phyloP scores from a whole-genome alignment of 306 rosid species.

The Ormosia emarginata region DNA sequence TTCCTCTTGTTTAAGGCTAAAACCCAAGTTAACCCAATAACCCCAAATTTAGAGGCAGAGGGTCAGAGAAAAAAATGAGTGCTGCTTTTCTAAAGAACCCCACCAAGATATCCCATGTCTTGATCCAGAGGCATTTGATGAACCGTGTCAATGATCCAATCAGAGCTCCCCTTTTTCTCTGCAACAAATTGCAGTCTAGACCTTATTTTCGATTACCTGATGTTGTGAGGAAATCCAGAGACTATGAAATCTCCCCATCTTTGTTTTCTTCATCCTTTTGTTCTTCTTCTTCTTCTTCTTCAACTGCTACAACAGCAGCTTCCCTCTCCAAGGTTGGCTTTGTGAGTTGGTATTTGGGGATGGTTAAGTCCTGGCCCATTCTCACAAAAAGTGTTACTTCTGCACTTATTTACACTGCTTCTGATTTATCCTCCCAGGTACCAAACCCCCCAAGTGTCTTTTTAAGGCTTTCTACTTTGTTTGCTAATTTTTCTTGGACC shows the following conservation, averaged over 20 bases:
- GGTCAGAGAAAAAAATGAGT: conserved; percentile 27
- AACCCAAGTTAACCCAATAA: neutral
- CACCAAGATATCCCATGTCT: conserved; percentile 19
- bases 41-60: too few species aligned
- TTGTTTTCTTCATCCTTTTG: conserved; percentile 43
- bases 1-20: neutral
- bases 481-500: neutral
- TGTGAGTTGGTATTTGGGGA: conserved; percentile 80
- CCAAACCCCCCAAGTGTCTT: neutral
- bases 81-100: conserved; percentile 32
- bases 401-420: conserved; percentile 68
- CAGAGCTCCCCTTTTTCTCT: conserved; percentile 16
- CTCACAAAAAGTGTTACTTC: conserved; percentile 76
- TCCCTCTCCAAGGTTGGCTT: conserved; percentile 44
- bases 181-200: conserved; percentile 27
- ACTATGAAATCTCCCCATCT: conserved; percentile 37
- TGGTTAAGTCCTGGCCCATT: conserved; percentile 61
- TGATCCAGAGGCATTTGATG: conserved; percentile 25
- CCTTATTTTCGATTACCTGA: conserved; percentile 42
- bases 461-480: neutral
- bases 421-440: conserved; percentile 91
- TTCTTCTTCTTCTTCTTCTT: conserved; percentile 42
- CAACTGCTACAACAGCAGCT: conserved; percentile 24
- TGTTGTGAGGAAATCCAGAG: conserved; percentile 37
- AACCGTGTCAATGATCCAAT: conserved; percentile 21